Evolutionary conservation across 1,284 basidiomycete genomes (phyloP).

Genomic region (Earliella scabrosa): DNA sequence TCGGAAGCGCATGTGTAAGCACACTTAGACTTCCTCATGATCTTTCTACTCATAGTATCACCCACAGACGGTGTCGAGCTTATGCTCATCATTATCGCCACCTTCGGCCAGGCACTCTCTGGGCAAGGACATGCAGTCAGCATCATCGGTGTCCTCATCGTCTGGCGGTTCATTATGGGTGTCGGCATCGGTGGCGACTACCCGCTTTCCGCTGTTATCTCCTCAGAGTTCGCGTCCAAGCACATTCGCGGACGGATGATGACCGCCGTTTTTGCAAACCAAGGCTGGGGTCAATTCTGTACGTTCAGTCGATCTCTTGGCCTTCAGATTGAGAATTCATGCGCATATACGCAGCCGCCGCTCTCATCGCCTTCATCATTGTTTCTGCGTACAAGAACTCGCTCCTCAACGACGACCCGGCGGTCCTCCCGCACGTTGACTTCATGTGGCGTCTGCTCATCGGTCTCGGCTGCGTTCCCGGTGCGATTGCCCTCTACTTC

Average conservation of each 20-base stretch:
- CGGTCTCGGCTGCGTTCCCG: constrained; percentile 73
- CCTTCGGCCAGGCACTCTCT: constrained; percentile 51
- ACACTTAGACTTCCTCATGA: not conserved
- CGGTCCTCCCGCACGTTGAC: constrained; percentile 54
- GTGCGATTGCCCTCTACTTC: constrained; percentile 71
- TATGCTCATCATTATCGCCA: constrained; percentile 57
- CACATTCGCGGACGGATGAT: constrained; percentile 60
- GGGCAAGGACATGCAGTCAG: constrained; percentile 58
- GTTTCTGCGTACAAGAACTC: constrained; percentile 58
- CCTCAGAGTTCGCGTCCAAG: constrained; percentile 67
- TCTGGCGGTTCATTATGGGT: constrained; percentile 56
- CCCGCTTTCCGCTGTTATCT: constrained; percentile 53
- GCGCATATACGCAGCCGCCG: constrained; percentile 39
- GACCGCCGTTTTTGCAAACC: constrained; percentile 58
- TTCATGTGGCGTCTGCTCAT: constrained; percentile 73
- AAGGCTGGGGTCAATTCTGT: constrained; percentile 59
- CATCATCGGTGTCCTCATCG: constrained; percentile 62
- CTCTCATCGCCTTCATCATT: constrained; percentile 60
- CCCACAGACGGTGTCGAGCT: constrained; percentile 61
- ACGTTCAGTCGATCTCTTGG: constrained; percentile 29
- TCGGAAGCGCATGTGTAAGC: constrained; percentile 54
- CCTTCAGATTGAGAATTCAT: constrained; percentile 15
- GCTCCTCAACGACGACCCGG: constrained; percentile 43
- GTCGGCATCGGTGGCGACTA: constrained; percentile 62
- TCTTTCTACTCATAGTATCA: constrained; percentile 29